Conservation (phyloP, 2,329 filamentous ascomycete genomes). For the Fusarium udum region DNA sequence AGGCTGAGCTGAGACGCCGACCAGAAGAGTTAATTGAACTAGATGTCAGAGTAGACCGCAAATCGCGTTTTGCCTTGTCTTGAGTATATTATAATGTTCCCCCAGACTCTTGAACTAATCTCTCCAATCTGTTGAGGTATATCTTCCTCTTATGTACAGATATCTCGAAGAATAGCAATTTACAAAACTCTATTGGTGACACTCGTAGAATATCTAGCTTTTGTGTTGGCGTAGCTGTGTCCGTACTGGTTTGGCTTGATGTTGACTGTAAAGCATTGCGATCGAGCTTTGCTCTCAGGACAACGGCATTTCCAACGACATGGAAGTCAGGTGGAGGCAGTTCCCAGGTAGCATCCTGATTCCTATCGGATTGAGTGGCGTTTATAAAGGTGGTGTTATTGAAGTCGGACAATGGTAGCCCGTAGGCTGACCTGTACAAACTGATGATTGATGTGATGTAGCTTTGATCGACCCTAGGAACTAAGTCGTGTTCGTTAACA, state of each 20-base stretch:
- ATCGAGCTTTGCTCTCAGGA: not conserved
- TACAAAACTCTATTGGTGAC: not conserved
- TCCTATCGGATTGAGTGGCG: accelerated
- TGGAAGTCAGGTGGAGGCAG: not conserved
- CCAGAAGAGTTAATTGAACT: accelerated
- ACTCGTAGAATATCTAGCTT: not conserved
- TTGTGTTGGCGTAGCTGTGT: not conserved
- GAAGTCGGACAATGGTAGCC: not conserved
- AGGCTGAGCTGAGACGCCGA: not conserved
- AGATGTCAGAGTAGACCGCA: not conserved
- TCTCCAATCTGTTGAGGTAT: constrained; percentile 30
- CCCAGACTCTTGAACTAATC: not conserved
- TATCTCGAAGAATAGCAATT: constrained; percentile 35
- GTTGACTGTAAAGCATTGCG: not conserved
- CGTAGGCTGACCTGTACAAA: constrained; percentile 33
- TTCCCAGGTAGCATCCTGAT: not conserved
- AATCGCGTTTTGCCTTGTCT: not conserved
- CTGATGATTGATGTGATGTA: constrained; percentile 35
- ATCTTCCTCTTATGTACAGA: constrained; percentile 32
- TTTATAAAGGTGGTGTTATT: not conserved
- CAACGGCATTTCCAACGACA: not conserved
- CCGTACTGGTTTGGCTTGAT: not conserved
- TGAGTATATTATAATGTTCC: not conserved
- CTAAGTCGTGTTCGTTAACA: constrained; percentile 40
- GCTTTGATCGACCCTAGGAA: constrained; percentile 28